phyloP scores from a whole-genome alignment of 164 flowering plant species.

The Warburgia ugandensis region DNA sequence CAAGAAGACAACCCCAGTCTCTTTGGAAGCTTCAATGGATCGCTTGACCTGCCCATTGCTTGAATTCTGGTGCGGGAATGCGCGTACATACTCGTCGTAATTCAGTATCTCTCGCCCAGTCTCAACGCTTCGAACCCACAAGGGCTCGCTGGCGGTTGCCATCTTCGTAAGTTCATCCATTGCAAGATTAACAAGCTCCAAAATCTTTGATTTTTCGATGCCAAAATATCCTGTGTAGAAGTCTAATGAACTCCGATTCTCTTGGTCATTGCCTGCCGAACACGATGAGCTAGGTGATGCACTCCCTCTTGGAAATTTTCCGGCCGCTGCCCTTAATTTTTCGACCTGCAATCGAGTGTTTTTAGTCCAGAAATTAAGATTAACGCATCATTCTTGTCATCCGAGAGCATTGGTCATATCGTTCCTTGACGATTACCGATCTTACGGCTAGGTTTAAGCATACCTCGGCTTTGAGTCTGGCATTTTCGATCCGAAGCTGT shows the following conservation, averaged over 20 bases:
- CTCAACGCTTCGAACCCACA: slow-evolving; percentile 89
- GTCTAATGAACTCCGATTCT: slow-evolving; percentile 57
- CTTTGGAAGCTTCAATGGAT: slow-evolving; percentile 92
- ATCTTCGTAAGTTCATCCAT: slow-evolving; percentile 68
- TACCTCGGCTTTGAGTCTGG: slow-evolving; percentile 94
- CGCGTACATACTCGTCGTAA: slow-evolving; percentile 78
- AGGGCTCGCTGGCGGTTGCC: slow-evolving; percentile 75
- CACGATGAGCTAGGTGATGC: slow-evolving; percentile 53
- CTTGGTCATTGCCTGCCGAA: slow-evolving; percentile 56
- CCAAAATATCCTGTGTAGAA: slow-evolving; percentile 71
- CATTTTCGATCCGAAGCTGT: slow-evolving; percentile 77
- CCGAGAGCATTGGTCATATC: too few relatives aligned
- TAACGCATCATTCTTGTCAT: too few relatives aligned
- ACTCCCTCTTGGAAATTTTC: slow-evolving; percentile 38
- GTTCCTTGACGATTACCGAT: too few relatives aligned
- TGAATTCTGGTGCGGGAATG: slow-evolving; percentile 34
- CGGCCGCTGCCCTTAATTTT: slow-evolving; percentile 45
- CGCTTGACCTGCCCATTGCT: slow-evolving; percentile 27
- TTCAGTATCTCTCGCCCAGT: slow-evolving; percentile 94
- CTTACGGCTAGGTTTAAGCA: not conserved
- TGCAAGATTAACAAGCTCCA: slow-evolving; percentile 52
- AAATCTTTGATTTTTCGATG: slow-evolving; percentile 61
- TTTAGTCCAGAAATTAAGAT: too few relatives aligned
- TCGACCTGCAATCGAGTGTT: slow-evolving; percentile 62
- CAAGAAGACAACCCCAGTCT: slow-evolving; percentile 61